Conservation (phyloP, 1,284 basidiomycete genomes). For the Ganoderma multipileum region DNA sequence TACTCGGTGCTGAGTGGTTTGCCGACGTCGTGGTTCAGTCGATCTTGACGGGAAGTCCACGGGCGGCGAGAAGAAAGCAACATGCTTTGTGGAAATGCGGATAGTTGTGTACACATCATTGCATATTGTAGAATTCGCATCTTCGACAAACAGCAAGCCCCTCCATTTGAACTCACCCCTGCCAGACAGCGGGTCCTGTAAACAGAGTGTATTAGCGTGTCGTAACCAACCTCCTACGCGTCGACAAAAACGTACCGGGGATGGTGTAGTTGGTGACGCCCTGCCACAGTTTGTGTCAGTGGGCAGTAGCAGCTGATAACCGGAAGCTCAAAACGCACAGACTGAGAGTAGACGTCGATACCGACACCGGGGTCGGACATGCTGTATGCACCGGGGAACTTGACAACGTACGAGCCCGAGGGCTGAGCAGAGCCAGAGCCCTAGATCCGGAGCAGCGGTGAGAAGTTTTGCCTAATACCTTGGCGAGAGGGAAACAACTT, state of each 20-base stretch:
- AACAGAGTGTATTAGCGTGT: not conserved
- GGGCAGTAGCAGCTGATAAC: not conserved
- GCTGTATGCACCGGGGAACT: constrained; percentile 47
- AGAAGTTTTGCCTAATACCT: no score
- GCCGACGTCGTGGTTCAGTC: no score
- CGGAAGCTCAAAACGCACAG: constrained; percentile 16
- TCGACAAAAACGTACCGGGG: constrained; percentile 30
- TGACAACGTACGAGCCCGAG: constrained; percentile 41
- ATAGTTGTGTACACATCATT: not conserved
- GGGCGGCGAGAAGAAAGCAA: no score
- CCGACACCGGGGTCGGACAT: constrained; percentile 44
- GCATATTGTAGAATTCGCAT: not conserved
- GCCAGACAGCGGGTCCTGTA: constrained; percentile 38
- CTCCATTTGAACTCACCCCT: constrained; percentile 26
- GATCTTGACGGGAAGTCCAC: no score
- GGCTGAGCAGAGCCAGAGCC: constrained; percentile 41
- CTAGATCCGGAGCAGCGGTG: constrained; percentile 2
- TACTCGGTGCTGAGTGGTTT: no score
- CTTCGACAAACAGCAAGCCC: not conserved
- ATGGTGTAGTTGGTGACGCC: constrained; percentile 45
- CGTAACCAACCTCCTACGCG: not conserved
- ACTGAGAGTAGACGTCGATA: constrained; percentile 44
- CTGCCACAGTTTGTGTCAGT: not conserved
- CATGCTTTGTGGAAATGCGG: not conserved
- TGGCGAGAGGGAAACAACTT: constrained; percentile 8